Evolutionary conservation across 2,329 filamentous ascomycete species (phyloP), one percentile per base, ranked within the genome.

Genomic region (Rhinocladiella mackenziei): DNA sequence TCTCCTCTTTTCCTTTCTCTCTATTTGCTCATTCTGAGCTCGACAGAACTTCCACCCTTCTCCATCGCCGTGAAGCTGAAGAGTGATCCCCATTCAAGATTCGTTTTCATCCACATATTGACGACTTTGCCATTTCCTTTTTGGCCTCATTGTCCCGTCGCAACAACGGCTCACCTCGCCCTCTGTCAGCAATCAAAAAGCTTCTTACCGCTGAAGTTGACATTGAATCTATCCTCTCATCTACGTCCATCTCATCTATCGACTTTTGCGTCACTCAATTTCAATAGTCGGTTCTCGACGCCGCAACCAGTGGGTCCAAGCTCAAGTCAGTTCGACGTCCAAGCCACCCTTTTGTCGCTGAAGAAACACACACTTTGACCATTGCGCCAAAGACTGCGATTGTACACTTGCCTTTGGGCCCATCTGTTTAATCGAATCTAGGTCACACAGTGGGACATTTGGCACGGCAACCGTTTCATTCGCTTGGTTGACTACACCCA

Each of bases 301-400:
- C 23, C 14, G 5, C n/a, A 17, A 18, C 36, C 29, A 22, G 20
- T 17, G 40, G 45, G 45, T 18, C 40, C 40, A 20, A 48, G 45
- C 40, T 8, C 18, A 20, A 9, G 23, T 20, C 17, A 15, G 7
- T 20, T 11, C 22, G 20, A 32, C 30, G 20, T 22, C 17, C 35
- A 23, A 38, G 25, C 34, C 14, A 39, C 33, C 35, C 25, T 43
- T 15, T 37, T 40, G 45, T 48, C 45, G 40, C 45, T 44, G 28
- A 36, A 48, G 45, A 36, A 48, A 48, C 45, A 36, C 30, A 25
- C 38, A 35, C 23, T 18, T 18, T 17, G 19, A 35, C 25, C 25
- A 17, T 20, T 29, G n/a, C 29, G 29, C 26, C 29, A 15, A 28
- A 29, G 13, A 19, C 34, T 13, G 14, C 15, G 23, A 15, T 17